Evolutionary conservation across 176 grass and related monocot genomes (phyloP), one percentile per base, ranked within the genome.

Genomic region (Dendrocalamus sinicus): DNA sequence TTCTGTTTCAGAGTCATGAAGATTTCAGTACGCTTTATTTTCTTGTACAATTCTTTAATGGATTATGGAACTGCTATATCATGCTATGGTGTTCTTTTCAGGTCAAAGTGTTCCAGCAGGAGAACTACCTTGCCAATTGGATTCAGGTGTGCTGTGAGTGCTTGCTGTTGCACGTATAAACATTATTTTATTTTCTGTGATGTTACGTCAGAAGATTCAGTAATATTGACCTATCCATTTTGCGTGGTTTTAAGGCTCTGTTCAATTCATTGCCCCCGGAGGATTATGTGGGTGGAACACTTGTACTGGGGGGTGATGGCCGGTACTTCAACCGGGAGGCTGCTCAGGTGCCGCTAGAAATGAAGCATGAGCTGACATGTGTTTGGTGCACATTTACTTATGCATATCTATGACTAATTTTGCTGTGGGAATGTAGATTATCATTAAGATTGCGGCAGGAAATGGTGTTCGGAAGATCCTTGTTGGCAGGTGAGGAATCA

Each of bases 41-140:
- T 47, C 23, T 80, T 81, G 9, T 67, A 73, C 6, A 86, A 54
- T 71, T 82, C n/a, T 55, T 37, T 62, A 32, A 72, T 69, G 15
- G 57, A 30, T 67, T 16, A 41, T 73, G 28, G 67, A 44, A 30
- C 61, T 77, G 65, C 48, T 70, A 79, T 20, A 28, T 32, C 80
- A 43, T 23, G 6, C 19, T 85, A 47, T 75, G 14, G 4, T 92
- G 13, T 70, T 81, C 32, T 81, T 57, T 77, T 83, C 77, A 97
- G 95, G 95, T 97, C 67, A 94, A 97, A 83, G 91, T 97, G n/a
- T 97, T 97, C 41, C 95, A 93, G 74, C 47, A 97, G 47, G 89
- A 86, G 70, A 97, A 94, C 81, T 97, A 97, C 79, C 84, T 97
- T 8, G 92, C 95, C n/a, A 97, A 94, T 67, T 97, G 95, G 95